phyloP scores from a whole-genome alignment of 1,284 basidiomycete species.

The Xanthoconium separans region DNA sequence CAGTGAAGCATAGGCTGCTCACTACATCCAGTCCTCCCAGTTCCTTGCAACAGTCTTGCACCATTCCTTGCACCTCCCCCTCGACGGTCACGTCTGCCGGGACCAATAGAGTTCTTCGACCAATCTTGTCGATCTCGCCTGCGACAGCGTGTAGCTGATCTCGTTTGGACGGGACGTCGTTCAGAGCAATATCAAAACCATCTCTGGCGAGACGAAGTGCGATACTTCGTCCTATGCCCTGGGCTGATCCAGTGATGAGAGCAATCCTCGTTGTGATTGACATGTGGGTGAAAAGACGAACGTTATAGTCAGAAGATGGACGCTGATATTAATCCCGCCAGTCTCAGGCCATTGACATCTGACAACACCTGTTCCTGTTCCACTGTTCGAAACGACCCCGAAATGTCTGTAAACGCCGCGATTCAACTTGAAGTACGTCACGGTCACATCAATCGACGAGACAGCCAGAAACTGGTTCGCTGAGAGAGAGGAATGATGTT shows the following conservation, averaged over 20 bases:
- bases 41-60: background rate
- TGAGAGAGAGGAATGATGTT: too few species aligned
- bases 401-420: too few species aligned
- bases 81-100: constrained; percentile 9
- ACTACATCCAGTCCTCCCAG: constrained; percentile 15
- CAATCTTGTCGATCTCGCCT: constrained; percentile 1
- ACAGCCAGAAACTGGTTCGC: too few species aligned
- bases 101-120: constrained; percentile 3
- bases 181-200: constrained; percentile 14
- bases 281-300: constrained; percentile 2
- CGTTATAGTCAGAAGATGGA: too few species aligned
- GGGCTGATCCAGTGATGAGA: constrained; percentile 16
- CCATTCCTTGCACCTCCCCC: constrained; percentile 7
- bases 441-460: too few species aligned
- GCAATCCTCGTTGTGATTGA: constrained; percentile 12
- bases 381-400: too few species aligned
- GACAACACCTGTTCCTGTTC: too few species aligned
- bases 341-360: too few species aligned
- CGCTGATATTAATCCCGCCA: too few species aligned
- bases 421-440: too few species aligned
- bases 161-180: constrained; percentile 12
- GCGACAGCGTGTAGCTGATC: background rate
- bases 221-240: constrained; percentile 2
- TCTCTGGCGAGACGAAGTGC: constrained; percentile 17
- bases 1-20: background rate